Evolutionary conservation across 257 asterid species (phyloP).

Genomic region (Rauvolfia tetraphylla): DNA sequence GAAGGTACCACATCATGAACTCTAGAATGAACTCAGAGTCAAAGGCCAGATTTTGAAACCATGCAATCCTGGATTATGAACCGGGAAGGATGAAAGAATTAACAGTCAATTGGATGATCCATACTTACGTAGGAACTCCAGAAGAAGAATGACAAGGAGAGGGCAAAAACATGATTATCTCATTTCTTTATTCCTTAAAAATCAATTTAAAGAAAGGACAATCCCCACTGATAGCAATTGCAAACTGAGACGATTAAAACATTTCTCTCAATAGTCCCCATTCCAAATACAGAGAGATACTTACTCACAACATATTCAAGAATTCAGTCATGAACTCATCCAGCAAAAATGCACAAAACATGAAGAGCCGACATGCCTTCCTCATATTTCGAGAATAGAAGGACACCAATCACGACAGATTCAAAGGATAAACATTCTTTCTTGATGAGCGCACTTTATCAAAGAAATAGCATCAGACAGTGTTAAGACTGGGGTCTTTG

Average conservation of each 20-base stretch:
- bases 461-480: not conserved
- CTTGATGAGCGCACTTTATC: not conserved
- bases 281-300: not conserved
- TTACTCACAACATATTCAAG: not conserved
- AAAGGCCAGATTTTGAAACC: not conserved
- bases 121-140: not conserved
- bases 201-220: not conserved
- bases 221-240: not conserved
- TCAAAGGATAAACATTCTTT: not conserved
- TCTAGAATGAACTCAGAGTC: not conserved
- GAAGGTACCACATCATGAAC: not conserved
- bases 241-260: not conserved
- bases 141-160: not conserved
- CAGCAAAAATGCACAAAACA: not conserved
- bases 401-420: not conserved
- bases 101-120: conserved; percentile 6
- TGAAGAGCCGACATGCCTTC: not conserved
- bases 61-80: not conserved
- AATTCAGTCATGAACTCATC: conserved; percentile 2
- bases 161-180: not conserved
- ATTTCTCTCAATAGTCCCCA: conserved; percentile 12
- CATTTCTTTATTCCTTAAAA: not conserved
- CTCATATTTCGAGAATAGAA: not conserved
- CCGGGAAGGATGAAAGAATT: not conserved
- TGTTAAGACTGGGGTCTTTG: not conserved